Evolutionary conservation across 768 basidiomycete species (phyloP).

Genomic region (Boletus fagicola): DNA sequence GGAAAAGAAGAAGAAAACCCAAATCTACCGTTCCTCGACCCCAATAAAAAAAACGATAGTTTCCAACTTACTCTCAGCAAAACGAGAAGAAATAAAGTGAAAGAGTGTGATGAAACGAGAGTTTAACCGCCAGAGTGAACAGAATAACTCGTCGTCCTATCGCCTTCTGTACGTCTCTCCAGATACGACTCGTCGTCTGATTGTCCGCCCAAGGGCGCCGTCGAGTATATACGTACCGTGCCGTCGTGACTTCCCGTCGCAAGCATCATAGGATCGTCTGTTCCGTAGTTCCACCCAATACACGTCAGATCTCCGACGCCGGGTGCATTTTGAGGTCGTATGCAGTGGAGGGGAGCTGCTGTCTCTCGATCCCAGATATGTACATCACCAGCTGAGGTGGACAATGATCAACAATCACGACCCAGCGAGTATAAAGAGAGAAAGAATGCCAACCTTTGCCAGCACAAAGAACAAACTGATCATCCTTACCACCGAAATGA

Average conservation of each 20-base stretch:
- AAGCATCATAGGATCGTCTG: constrained; percentile 50
- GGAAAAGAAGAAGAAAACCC: background rate
- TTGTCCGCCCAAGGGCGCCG: constrained; percentile 29
- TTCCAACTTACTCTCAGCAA: background rate
- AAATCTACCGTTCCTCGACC: constrained; percentile 3
- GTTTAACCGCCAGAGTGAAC: constrained; percentile 29
- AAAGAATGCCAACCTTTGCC: constrained; percentile 54
- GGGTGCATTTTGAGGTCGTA: constrained; percentile 52
- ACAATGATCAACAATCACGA: background rate
- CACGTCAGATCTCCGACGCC: constrained; percentile 69
- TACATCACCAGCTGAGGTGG: constrained; percentile 64
- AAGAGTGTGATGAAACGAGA: constrained; percentile 3
- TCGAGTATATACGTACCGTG: constrained; percentile 70
- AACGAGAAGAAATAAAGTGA: background rate
- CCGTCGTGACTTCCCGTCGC: constrained; percentile 80
- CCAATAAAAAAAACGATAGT: constrained; percentile 16
- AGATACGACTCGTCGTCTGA: constrained; percentile 27
- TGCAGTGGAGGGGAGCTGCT: constrained; percentile 65
- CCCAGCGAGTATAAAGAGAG: background rate
- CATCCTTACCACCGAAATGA: constrained; percentile 78
- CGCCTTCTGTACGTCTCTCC: constrained; percentile 26
- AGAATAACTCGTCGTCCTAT: constrained; percentile 25
- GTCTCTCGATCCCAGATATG: constrained; percentile 87
- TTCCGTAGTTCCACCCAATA: constrained; percentile 74
- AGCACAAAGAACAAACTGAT: constrained; percentile 75